Base-by-base conservation (phyloP, 2,329 filamentous ascomycete genomes). In the Stemphylium vesicarium region DNA sequence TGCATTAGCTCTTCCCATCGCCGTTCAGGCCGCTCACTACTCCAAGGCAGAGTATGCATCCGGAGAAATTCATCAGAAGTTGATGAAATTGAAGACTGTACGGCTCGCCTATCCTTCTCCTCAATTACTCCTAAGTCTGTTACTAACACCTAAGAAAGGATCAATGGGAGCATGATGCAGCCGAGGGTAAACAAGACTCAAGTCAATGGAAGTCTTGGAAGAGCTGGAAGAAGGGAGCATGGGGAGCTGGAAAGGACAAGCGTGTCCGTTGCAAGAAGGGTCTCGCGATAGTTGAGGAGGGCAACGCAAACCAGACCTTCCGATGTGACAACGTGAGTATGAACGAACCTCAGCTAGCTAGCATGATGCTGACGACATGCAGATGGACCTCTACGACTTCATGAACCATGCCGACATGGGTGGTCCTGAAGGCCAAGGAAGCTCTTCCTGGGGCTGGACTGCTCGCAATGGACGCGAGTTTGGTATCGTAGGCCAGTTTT, bases 381-480 rank as follows among this genome's bases (percentile, higher is more conserved):
- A 69, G 73, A 76, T 84, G n/a, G 83, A 85, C 58, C 76, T 84
- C 1, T 82, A 84, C 64, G 80, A 83, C 64, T 85, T 86, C 69
- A 70, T 82, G 26, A 80, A 77, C 52, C 84, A 86, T 57, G 78
- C 78, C 9, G 80, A 81, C 32, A 77, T 86, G 9, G 84, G 83
- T 12, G 81, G 79, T 50, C 62, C 63, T 32, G 68, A 67, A 44
- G 77, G 75, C 16, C 69, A 70, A 38, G 78, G 77, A 22, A 76
- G 74, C 9, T 77, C 74, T 3, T 80, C 78, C 0, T 84, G 81
- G 82, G 82, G 82, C 9, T 83, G 82, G 82, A 80, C 79, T 0
- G 77, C 81, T 22, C 71, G 75, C 2, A 76, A 79, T 36, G 81
- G 81, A 20, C 80, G 82, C 12, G 82, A 85, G 61, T 84, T 85